phyloP scores from a whole-genome alignment of 805 yeast genomes.

The Kodamaea neixiangensis region DNA sequence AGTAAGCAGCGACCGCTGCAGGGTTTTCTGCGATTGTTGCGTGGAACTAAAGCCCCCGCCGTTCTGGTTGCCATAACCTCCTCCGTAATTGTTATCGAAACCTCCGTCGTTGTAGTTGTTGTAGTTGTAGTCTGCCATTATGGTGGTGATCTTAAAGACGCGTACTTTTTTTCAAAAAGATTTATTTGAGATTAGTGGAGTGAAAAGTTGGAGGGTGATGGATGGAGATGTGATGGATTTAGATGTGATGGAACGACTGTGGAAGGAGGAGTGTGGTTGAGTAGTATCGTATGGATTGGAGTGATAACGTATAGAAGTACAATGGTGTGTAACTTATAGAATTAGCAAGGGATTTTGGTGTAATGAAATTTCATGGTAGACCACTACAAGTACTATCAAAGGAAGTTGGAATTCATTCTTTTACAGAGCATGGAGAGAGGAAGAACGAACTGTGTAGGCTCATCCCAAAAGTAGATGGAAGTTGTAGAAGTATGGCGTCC shows the following conservation, averaged over 20 bases:
- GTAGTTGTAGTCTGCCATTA: slow-evolving; percentile 10
- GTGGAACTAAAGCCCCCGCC: slow-evolving; percentile 26
- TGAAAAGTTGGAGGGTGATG: not conserved
- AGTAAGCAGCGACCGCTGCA: slow-evolving; percentile 28
- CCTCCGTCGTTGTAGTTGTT: slow-evolving; percentile 11
- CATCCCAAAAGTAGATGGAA: too few species aligned
- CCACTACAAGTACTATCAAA: too few species aligned
- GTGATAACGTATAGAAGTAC: too few species aligned
- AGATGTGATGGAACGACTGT: not conserved
- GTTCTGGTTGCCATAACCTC: slow-evolving; percentile 19
- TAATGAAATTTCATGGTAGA: too few species aligned
- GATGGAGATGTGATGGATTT: not conserved
- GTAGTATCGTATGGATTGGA: too few species aligned
- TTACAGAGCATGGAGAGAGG: too few species aligned
- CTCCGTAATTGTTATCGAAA: slow-evolving; percentile 8
- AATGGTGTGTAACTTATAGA: too few species aligned
- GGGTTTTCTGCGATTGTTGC: slow-evolving; percentile 22
- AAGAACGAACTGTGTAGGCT: too few species aligned
- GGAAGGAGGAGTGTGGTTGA: not conserved
- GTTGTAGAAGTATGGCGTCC: too few species aligned
- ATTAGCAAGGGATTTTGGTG: too few species aligned
- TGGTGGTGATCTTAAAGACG: not conserved
- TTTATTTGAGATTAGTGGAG: not conserved
- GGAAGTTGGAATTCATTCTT: too few species aligned
- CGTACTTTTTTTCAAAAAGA: not conserved